phyloP scores from a whole-genome alignment of 306 rosid species.

The Glycyrrhiza uralensis region DNA sequence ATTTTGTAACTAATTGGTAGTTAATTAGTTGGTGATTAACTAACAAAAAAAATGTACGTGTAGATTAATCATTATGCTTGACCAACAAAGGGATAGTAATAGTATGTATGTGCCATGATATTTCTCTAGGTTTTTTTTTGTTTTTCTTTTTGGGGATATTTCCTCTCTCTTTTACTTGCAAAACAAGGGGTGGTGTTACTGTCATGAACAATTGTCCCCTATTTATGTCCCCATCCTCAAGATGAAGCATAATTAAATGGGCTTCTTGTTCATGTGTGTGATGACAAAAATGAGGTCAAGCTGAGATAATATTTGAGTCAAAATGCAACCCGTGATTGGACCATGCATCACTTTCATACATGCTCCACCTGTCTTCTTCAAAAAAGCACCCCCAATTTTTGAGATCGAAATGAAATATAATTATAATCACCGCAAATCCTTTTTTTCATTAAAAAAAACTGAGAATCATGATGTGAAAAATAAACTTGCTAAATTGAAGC shows the following conservation, averaged over 20 bases:
- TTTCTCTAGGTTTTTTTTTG: neutral
- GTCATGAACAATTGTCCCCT: neutral
- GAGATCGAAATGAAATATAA: neutral
- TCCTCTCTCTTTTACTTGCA: neutral
- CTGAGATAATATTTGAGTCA: constrained; percentile 2
- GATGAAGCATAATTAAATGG: neutral
- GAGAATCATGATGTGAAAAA: neutral
- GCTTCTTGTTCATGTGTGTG: neutral
- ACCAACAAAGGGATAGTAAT: neutral
- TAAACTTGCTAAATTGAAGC: neutral
- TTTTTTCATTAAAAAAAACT: neutral
- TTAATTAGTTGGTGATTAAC: neutral
- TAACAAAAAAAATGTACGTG: neutral
- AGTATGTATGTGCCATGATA: neutral
- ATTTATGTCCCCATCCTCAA: neutral
- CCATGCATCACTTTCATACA: neutral
- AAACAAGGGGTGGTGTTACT: neutral
- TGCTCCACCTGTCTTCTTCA: neutral
- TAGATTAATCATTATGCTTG: neutral
- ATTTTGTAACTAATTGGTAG: neutral
- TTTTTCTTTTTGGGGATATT: neutral
- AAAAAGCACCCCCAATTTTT: neutral
- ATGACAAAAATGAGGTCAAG: constrained; percentile 14
- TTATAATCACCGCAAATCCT: neutral
- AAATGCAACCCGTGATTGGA: neutral